phyloP scores from a whole-genome alignment of 2,329 filamentous ascomycete species.

The Chlorencoelia australis region DNA sequence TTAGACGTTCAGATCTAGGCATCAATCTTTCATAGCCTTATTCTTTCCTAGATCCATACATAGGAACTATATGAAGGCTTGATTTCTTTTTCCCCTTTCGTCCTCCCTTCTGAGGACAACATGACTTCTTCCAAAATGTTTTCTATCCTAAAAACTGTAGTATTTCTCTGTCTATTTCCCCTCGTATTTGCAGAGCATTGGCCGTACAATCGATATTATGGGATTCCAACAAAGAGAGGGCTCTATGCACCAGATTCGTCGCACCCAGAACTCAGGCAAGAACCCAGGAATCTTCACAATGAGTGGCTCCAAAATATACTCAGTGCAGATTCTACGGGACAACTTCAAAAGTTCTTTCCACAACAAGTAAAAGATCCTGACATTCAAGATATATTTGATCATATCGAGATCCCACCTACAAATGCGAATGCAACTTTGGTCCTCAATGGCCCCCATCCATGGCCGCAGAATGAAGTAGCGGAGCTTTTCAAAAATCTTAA shows the following conservation, averaged over 20 bases:
- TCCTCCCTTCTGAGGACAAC: too few relatives aligned
- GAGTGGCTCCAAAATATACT: neutral
- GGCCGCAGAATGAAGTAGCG: neutral
- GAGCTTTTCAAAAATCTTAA: neutral
- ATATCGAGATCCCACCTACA: neutral
- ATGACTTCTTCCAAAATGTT: too few relatives aligned
- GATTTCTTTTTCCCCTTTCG: too few relatives aligned
- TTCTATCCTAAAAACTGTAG: too few relatives aligned
- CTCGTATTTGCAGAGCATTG: neutral
- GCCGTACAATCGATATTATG: neutral
- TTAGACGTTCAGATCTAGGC: too few relatives aligned
- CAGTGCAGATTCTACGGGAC: neutral
- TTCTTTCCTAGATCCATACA: too few relatives aligned
- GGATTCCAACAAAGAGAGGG: neutral
- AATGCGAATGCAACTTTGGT: neutral
- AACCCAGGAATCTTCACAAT: neutral
- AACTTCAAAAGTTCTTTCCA: neutral
- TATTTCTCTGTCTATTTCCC: too few relatives aligned
- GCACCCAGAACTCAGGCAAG: neutral
- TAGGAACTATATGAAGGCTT: too few relatives aligned
- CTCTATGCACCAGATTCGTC: neutral
- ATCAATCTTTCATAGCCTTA: too few relatives aligned
- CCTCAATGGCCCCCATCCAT: neutral
- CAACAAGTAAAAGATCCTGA: neutral
- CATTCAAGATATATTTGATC: neutral